Percentiles rank a stretch among this genome's conserved stretches.
Conservation (phyloP, 1,139 yeast genomes). For the Insectozyma bohioensis region DNA sequence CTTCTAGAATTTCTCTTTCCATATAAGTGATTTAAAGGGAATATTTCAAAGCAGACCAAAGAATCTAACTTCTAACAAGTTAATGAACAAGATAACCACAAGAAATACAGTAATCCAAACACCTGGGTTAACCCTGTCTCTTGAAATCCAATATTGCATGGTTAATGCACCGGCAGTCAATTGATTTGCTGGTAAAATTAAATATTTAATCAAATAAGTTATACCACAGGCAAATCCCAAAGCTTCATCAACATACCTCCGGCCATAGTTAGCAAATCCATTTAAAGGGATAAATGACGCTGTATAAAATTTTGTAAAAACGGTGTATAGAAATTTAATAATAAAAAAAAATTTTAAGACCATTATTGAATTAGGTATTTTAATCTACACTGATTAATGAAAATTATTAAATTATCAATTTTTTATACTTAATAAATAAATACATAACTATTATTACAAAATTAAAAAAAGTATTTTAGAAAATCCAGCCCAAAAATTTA, state of each 20-base stretch:
- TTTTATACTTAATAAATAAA: neutral
- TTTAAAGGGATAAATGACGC: conserved; percentile 72
- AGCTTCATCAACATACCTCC: conserved; percentile 67
- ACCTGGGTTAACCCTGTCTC: conserved; percentile 51
- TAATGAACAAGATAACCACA: conserved; percentile 47
- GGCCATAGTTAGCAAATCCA: conserved; percentile 71
- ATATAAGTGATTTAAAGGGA: too few species aligned
- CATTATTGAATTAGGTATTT: too few species aligned
- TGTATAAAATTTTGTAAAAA: too few species aligned
- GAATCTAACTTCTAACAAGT: conserved; percentile 59
- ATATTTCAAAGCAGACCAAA: conserved; percentile 60
- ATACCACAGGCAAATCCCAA: conserved; percentile 78
- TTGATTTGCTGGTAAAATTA: conserved; percentile 66
- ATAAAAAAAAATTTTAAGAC: too few species aligned
- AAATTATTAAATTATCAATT: too few species aligned
- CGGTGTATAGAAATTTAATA: too few species aligned
- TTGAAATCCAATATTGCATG: conserved; percentile 58
- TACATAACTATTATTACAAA: neutral
- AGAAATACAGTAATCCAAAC: conserved; percentile 59
- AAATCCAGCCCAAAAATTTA: conserved; percentile 43
- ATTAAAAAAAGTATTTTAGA: conserved; percentile 9
- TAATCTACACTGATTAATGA: too few species aligned
- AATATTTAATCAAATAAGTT: conserved; percentile 51
- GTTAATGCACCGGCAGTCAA: conserved; percentile 60
- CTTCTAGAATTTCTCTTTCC: too few species aligned